Evolutionary conservation across 192 early-diverging fungal species (phyloP), one percentile per base, ranked within the genome.

Genomic region (Thoreauomyces humboldtii): DNA sequence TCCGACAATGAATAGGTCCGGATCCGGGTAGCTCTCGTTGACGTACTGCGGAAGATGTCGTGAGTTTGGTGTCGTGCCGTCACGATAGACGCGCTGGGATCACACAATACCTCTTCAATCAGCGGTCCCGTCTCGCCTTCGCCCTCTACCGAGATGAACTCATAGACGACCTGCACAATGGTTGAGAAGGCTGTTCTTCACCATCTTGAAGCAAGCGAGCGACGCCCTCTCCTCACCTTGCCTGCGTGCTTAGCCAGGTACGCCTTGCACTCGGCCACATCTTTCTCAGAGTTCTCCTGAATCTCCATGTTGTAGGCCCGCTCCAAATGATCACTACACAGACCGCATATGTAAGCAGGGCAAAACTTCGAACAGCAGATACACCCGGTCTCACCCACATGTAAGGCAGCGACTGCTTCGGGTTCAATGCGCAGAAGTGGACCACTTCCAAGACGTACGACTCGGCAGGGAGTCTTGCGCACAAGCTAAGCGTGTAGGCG

Each of bases 261-360:
- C 36, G 38, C 33, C 46, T 72, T 66, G 59, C 64, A 60, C 32
- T 38, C 29, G 24, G 22, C 50, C 15, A 72, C 64, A 25, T 66
- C 71, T 44, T 37, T 47, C 35, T 66, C 51, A 3, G 63, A 56
- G 17, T n/a, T 47, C 19, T 36, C 32, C 27, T 67, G 63, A 27
- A 72, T 72, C 38, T 72, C 71, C 57, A 67, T 53, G 45, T 72
- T 72, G 58, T 67, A 72, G 21, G 71, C 63, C 21, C 52, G 59
- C 29, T 72, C 71, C 37, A 72, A 36, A 33, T 72, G 63, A 50
- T 72, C 71, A 22, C 70, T 71, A 52, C 41, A n/a, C n/a, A n/a
- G n/a, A n/a, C n/a, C n/a, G n/a, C n/a, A n/a, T n/a, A n/a, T n/a
- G n/a, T n/a, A n/a, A n/a, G n/a, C n/a, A n/a, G n/a, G n/a, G n/a